Evolutionary conservation across 257 asterid species (phyloP).

Genomic region (Penstemon newberryi): DNA sequence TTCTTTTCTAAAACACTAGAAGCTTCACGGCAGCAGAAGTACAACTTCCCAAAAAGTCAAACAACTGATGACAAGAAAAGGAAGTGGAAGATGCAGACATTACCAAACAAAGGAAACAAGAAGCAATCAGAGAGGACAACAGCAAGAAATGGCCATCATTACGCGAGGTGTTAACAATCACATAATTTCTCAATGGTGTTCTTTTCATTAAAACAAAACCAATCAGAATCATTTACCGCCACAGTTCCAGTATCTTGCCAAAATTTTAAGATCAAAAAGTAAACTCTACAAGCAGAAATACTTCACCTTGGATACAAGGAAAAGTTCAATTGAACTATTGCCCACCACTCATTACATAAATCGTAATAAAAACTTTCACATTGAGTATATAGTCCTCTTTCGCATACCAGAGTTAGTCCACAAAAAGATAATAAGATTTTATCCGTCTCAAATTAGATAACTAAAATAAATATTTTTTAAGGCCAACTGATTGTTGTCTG

Average conservation of each 20-base stretch:
- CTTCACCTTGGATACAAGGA: neutral
- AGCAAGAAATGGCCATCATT: neutral
- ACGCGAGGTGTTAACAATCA: neutral
- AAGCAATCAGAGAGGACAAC: slow-evolving; percentile 6
- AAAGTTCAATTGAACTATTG: too few relatives aligned
- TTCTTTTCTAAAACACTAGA: neutral
- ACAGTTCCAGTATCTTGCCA: neutral
- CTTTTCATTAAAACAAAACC: slow-evolving; percentile 3
- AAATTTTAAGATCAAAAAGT: neutral
- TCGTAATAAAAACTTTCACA: too few relatives aligned
- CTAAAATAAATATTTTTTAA: too few relatives aligned
- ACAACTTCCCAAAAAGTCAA: slow-evolving; percentile 7
- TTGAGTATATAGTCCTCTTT: too few relatives aligned
- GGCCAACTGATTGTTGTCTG: too few relatives aligned
- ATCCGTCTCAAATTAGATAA: too few relatives aligned
- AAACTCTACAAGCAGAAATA: neutral
- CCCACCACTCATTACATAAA: too few relatives aligned
- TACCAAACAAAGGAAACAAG: neutral
- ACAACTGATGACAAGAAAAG: neutral
- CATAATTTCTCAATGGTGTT: neutral
- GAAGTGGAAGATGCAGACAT: neutral
- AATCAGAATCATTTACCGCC: neutral
- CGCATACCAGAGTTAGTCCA: too few relatives aligned
- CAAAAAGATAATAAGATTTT: too few relatives aligned
- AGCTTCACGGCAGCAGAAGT: slow-evolving; percentile 20